phyloP scores from a whole-genome alignment of 805 yeast genomes.

The Sungouiozyma intestinalis region DNA sequence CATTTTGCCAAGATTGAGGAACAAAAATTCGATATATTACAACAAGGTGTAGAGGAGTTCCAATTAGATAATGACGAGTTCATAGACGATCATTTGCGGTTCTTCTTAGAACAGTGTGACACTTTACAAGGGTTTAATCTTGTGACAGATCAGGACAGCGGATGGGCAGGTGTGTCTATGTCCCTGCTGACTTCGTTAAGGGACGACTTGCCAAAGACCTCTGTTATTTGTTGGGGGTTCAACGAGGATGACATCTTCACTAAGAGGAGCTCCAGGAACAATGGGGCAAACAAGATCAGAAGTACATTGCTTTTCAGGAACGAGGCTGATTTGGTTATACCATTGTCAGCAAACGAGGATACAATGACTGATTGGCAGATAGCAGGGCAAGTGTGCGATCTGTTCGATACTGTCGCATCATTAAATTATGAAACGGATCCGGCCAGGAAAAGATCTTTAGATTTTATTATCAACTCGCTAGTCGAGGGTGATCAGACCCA shows the following conservation, averaged over 20 bases:
- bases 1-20: conserved; percentile 18
- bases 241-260: conserved; percentile 22
- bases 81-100: conserved; percentile 50
- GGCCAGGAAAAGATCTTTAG: conserved; percentile 14
- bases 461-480: conserved; percentile 11
- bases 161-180: conserved; percentile 74
- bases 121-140: conserved; percentile 59
- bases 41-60: conserved; percentile 56
- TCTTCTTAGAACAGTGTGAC: conserved; percentile 66
- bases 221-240: conserved; percentile 40
- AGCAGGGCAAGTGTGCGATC: conserved; percentile 14
- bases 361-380: conserved; percentile 21
- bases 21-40: conserved; percentile 35
- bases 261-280: conserved; percentile 7
- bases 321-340: conserved; percentile 45
- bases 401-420: conserved; percentile 20
- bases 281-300: conserved; percentile 33
- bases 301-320: conserved; percentile 37
- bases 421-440: conserved; percentile 10
- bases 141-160: conserved; percentile 59
- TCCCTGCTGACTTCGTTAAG: conserved; percentile 42
- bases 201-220: conserved; percentile 55
- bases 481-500: conserved; percentile 15
- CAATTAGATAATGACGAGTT: conserved; percentile 35
- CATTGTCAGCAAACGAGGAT: conserved; percentile 32